phyloP scores from a whole-genome alignment of 2,329 filamentous ascomycete species.

The Zymoseptoria tritici region DNA sequence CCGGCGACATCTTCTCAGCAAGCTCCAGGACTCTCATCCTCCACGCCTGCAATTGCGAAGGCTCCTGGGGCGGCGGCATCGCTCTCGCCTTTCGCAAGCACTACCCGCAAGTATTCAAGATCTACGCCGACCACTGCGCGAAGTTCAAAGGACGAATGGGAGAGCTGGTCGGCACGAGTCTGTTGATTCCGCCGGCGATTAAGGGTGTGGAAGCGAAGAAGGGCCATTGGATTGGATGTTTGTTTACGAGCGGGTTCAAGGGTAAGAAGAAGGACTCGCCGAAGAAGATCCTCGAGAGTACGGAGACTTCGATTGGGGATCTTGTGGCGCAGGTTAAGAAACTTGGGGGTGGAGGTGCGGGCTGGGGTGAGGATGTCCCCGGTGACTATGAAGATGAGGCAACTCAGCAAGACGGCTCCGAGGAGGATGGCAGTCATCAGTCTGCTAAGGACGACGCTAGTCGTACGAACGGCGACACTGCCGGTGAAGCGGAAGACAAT shows the following conservation, averaged over 20 bases:
- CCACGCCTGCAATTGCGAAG: slow-evolving; percentile 54
- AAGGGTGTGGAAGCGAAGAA: slow-evolving; percentile 17
- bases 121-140: slow-evolving; percentile 44
- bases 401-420: slow-evolving; percentile 32
- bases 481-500: neutral
- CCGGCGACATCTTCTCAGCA: slow-evolving; percentile 47
- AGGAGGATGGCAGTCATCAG: neutral
- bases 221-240: slow-evolving; percentile 49
- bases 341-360: neutral
- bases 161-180: slow-evolving; percentile 39
- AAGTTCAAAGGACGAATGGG: slow-evolving; percentile 17
- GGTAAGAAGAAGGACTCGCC: slow-evolving; percentile 39
- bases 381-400: slow-evolving; percentile 22
- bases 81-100: slow-evolving; percentile 43
- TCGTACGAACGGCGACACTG: neutral
- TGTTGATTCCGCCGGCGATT: slow-evolving; percentile 46
- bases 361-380: neutral
- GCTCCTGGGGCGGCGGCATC: slow-evolving; percentile 53
- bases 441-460: neutral
- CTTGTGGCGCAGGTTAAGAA: slow-evolving; percentile 22
- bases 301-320: slow-evolving; percentile 42
- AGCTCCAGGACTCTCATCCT: slow-evolving; percentile 45
- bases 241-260: slow-evolving; percentile 49
- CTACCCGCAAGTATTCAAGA: slow-evolving; percentile 45
- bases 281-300: slow-evolving; percentile 43